Conservation (phyloP, 139 green algal genomes). For the Chlorella sorokiniana region DNA sequence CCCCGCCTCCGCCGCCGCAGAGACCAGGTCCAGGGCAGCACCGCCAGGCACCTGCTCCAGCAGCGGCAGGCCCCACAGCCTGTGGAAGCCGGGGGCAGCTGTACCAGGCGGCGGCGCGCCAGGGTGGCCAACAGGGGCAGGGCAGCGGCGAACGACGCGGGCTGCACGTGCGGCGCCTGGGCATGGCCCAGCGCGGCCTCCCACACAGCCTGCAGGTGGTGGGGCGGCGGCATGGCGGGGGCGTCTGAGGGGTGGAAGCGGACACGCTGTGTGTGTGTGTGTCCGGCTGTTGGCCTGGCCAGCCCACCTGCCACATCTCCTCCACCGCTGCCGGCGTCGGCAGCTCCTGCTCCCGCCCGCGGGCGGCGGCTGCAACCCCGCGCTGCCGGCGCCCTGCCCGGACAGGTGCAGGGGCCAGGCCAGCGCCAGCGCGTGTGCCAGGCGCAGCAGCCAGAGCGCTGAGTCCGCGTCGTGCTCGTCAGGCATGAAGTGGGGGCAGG, state of each 20-base stretch:
- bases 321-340: not conserved
- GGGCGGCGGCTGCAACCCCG: not conserved
- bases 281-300: not conserved
- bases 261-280: not conserved
- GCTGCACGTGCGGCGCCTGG: not conserved
- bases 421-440: constrained; percentile 37
- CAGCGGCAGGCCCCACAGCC: constrained; percentile 32
- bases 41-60: constrained; percentile 4
- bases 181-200: constrained; percentile 14
- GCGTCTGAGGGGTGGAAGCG: not conserved
- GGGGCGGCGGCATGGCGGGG: not conserved
- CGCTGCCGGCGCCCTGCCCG: not conserved
- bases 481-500: constrained; percentile 7
- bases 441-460: constrained; percentile 46
- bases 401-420: constrained; percentile 45
- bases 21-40: constrained; percentile 6
- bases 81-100: constrained; percentile 33
- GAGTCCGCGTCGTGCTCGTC: constrained; percentile 18
- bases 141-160: not conserved
- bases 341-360: not conserved
- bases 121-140: constrained; percentile 8
- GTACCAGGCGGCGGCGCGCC: constrained; percentile 7
- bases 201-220: constrained; percentile 17
- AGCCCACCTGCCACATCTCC: constrained; percentile 18
- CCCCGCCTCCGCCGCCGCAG: constrained; percentile 15